phyloP scores from a whole-genome alignment of 495 filamentous ascomycete genomes.

The Lophium mytilinum region DNA sequence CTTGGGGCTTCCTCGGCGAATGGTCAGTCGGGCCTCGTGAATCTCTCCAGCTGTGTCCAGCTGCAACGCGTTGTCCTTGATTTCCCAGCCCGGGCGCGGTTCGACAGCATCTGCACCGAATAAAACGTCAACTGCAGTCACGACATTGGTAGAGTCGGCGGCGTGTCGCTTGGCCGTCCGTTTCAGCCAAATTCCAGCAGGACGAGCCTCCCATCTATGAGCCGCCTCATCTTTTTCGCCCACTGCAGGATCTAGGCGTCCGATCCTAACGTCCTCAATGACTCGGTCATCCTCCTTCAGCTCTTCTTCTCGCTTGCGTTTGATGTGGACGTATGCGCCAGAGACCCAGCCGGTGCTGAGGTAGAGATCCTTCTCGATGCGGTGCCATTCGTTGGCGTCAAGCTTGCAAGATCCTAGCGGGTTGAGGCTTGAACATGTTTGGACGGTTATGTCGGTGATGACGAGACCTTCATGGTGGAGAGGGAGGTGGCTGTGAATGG shows the following conservation, averaged over 20 bases:
- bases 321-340: constrained; percentile 75
- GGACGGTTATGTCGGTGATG: constrained; percentile 84
- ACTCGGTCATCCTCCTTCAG: constrained; percentile 66
- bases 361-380: constrained; percentile 88
- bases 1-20: constrained; percentile 59
- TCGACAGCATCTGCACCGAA: constrained; percentile 94
- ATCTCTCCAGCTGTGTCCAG: constrained; percentile 53
- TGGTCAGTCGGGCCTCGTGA: constrained; percentile 61
- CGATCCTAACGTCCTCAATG: constrained; percentile 74
- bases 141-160: constrained; percentile 64
- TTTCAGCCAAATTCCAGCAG: constrained; percentile 81
- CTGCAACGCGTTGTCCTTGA: constrained; percentile 56
- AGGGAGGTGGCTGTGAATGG: constrained; percentile 46
- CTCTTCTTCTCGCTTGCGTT: constrained; percentile 84
- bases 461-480: constrained; percentile 46
- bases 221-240: constrained; percentile 47
- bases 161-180: constrained; percentile 65
- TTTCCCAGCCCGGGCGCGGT: constrained; percentile 71
- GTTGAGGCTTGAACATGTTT: constrained; percentile 66
- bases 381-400: constrained; percentile 67
- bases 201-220: constrained; percentile 75
- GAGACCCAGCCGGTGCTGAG: constrained; percentile 63
- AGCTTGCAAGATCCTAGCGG: constrained; percentile 72
- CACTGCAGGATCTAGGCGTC: constrained; percentile 61
- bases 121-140: constrained; percentile 83